Evolutionary conservation across 306 rosid genomes (phyloP).

Genomic region (Begonia loranthoides): DNA sequence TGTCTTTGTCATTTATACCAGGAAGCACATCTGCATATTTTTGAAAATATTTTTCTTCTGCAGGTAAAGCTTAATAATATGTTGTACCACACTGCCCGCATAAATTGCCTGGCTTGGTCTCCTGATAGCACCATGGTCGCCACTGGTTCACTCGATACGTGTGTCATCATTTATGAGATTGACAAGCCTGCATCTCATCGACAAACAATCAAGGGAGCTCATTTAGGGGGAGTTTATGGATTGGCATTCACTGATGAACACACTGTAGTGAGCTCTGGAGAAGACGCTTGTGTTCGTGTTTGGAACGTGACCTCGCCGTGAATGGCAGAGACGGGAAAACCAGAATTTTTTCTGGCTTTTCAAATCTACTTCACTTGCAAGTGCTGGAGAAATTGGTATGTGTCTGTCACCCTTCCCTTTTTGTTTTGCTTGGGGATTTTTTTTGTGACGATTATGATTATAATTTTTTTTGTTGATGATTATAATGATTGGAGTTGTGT

Average conservation of each 20-base stretch:
- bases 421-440: too few relatives aligned
- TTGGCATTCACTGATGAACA: conserved; percentile 69
- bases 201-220: conserved; percentile 74
- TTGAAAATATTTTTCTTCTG: conserved; percentile 6
- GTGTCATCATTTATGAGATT: conserved; percentile 64
- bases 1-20: too few relatives aligned
- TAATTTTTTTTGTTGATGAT: too few relatives aligned
- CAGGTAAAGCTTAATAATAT: conserved; percentile 92
- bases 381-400: too few relatives aligned
- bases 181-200: conserved; percentile 83
- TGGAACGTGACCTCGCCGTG: conserved; percentile 67
- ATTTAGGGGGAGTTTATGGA: conserved; percentile 92
- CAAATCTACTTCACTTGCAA: too few relatives aligned
- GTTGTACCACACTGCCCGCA: conserved; percentile 87
- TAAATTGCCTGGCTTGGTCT: conserved; percentile 96
- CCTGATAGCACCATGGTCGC: conserved; percentile 74
- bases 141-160: conserved; percentile 83
- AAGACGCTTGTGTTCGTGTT: conserved; percentile 94
- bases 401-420: too few relatives aligned
- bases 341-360: too few relatives aligned
- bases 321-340: conserved; percentile 18
- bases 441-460: too few relatives aligned
- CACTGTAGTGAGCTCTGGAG: conserved; percentile 83
- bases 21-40: background rate
- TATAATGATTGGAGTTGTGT: too few relatives aligned